Conservation (phyloP, 2,329 filamentous ascomycete species). For the Chalaropsis ovoidea region DNA sequence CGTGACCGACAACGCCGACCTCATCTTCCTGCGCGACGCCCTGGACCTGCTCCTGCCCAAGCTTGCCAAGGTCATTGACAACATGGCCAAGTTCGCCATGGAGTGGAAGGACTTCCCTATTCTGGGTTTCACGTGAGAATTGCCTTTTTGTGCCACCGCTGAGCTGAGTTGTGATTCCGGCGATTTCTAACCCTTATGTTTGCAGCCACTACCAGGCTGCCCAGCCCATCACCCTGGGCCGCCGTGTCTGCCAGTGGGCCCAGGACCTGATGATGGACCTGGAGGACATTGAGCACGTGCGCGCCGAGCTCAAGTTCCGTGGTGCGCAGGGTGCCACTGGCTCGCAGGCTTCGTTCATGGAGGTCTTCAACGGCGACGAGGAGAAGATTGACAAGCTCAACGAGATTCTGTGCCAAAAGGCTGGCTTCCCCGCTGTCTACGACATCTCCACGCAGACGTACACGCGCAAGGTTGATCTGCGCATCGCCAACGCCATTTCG, state of each 20-base stretch:
- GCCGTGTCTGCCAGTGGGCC: conserved; percentile 61
- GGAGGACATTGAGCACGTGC: conserved; percentile 58
- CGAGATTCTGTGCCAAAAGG: conserved; percentile 45
- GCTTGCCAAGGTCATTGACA: conserved; percentile 66
- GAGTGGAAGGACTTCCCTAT: conserved; percentile 50
- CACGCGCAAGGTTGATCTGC: conserved; percentile 67
- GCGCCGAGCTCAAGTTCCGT: conserved; percentile 61
- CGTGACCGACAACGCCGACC: conserved; percentile 65
- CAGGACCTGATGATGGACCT: conserved; percentile 53
- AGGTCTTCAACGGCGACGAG: conserved; percentile 41
- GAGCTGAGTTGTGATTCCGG: not conserved
- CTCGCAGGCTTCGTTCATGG: conserved; percentile 51
- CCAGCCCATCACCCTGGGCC: conserved; percentile 47
- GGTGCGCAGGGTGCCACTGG: conserved; percentile 55
- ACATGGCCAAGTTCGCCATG: conserved; percentile 61
- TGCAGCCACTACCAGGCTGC: conserved; percentile 63
- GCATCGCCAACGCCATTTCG: conserved; percentile 68
- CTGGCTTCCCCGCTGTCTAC: conserved; percentile 43
- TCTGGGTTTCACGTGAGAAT: conserved; percentile 25
- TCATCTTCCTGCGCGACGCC: conserved; percentile 56
- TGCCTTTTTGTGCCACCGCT: not conserved
- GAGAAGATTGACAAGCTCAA: conserved; percentile 47
- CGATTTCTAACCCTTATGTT: conserved; percentile 9
- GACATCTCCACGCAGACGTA: conserved; percentile 52
- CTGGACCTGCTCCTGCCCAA: conserved; percentile 68